Percentiles rank a stretch among this genome's conserved stretches.
Evolutionary conservation across 805 yeast species (phyloP).

Genomic region (Wickerhamiella dianesei): DNA sequence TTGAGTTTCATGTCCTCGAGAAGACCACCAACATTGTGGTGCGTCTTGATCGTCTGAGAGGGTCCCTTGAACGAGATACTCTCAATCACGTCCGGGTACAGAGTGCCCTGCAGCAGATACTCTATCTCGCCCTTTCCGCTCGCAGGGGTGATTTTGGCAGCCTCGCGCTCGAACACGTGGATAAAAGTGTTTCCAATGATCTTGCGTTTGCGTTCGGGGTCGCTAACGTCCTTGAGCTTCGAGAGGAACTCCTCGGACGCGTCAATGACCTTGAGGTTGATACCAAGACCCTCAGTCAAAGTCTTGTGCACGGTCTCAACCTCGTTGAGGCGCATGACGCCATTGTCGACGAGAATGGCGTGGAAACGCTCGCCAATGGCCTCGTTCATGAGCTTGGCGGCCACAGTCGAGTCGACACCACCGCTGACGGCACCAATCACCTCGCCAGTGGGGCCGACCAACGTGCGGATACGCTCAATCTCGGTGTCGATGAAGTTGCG

Average conservation of each 20-base stretch:
- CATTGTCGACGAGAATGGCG: conserved; percentile 95
- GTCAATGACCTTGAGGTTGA: conserved; percentile 86
- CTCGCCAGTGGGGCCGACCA: conserved; percentile 96
- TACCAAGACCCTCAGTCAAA: conserved; percentile 83
- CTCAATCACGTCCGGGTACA: conserved; percentile 97
- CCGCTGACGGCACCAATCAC: conserved; percentile 99
- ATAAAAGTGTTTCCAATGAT: conserved; percentile 97
- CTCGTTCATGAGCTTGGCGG: conserved; percentile 94
- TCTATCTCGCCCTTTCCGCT: conserved; percentile 75
- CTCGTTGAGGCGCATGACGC: conserved; percentile 92
- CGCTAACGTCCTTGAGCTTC: conserved; percentile 85
- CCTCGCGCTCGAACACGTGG: conserved; percentile 92
- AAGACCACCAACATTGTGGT: conserved; percentile 97
- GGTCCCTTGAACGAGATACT: conserved; percentile 99
- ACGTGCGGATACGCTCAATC: conserved; percentile 74
- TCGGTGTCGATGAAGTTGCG: conserved; percentile 94
- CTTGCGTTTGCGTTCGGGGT: conserved; percentile 98
- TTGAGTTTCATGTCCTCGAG: conserved; percentile 96
- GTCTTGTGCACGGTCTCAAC: conserved; percentile 80
- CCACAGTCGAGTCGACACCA: conserved; percentile 98
- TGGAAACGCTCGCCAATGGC: conserved; percentile 99
- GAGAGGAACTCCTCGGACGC: conserved; percentile 81
- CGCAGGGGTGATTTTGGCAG: conserved; percentile 78
- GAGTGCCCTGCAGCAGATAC: conserved; percentile 88
- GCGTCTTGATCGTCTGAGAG: conserved; percentile 97